phyloP scores from a whole-genome alignment of 73 alveolate species.

The Paramecium pentaurelia region DNA sequence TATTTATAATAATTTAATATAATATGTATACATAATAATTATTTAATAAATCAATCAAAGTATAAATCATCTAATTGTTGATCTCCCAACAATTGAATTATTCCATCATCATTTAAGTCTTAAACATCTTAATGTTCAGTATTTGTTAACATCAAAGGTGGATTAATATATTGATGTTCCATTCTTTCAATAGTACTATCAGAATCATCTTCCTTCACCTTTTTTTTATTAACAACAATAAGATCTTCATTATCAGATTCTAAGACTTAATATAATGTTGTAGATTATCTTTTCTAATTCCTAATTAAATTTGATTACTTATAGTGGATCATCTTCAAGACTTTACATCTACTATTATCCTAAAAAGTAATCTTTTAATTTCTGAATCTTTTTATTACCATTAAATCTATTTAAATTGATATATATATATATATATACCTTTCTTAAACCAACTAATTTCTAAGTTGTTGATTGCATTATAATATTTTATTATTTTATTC shows the following conservation, averaged over 20 bases:
- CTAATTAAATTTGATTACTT: neutral
- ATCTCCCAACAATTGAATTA: neutral
- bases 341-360: neutral
- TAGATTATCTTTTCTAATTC: neutral
- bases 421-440: neutral
- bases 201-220: neutral
- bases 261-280: neutral
- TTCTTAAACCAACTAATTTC: neutral
- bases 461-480: neutral
- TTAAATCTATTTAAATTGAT: neutral
- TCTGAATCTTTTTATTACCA: neutral
- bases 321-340: neutral
- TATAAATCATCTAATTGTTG: neutral
- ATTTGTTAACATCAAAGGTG: conserved; percentile 15
- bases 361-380: neutral
- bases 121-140: neutral
- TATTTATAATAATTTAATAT: neutral
- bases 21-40: neutral
- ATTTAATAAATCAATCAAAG: neutral
- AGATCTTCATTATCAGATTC: neutral
- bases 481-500: conserved; percentile 5
- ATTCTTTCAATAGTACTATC: conserved; percentile 24
- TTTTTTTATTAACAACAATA: neutral
- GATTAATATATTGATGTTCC: neutral
- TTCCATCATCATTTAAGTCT: neutral